Evolutionary conservation across 371 early-diverging fungal species (phyloP).

Genomic region (Conidiobolus coronatus): DNA sequence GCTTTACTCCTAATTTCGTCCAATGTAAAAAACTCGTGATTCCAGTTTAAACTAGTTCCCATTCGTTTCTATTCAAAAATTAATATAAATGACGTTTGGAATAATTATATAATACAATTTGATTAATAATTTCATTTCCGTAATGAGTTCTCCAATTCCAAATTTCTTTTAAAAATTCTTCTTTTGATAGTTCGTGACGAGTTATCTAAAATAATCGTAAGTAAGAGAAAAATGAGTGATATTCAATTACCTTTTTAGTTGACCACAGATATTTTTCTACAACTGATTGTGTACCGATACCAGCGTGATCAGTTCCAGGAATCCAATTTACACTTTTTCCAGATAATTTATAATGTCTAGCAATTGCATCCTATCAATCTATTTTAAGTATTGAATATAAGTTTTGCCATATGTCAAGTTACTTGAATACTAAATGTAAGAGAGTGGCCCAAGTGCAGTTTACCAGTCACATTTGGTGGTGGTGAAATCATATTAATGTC

Average conservation of each 20-base stretch:
- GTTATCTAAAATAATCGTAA: conserved; percentile 10
- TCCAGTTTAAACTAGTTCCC: conserved; percentile 75
- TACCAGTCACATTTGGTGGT: conserved; percentile 96
- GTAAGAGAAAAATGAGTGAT: neutral
- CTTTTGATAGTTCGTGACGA: conserved; percentile 45
- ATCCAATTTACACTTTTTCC: conserved; percentile 68
- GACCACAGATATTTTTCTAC: conserved; percentile 74
- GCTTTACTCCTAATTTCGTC: conserved; percentile 48
- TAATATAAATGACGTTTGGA: neutral
- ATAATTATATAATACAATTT: conserved; percentile 13
- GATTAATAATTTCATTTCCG: conserved; percentile 29
- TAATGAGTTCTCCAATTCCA: conserved; percentile 67
- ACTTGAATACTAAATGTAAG: conserved; percentile 65
- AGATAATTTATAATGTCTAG: conserved; percentile 71
- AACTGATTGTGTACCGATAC: conserved; percentile 91
- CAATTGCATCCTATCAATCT: conserved; percentile 69
- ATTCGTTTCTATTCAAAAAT: conserved; percentile 18
- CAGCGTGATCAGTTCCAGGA: conserved; percentile 96
- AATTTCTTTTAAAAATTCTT: conserved; percentile 61
- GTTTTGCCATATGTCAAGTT: neutral
- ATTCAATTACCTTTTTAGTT: conserved; percentile 14
- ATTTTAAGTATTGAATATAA: neutral
- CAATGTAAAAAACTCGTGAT: conserved; percentile 74
- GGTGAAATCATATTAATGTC: conserved; percentile 59
- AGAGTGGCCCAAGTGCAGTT: conserved; percentile 89